Base-by-base conservation (phyloP, 1,139 yeast genomes). In the Pichia sp. region DNA sequence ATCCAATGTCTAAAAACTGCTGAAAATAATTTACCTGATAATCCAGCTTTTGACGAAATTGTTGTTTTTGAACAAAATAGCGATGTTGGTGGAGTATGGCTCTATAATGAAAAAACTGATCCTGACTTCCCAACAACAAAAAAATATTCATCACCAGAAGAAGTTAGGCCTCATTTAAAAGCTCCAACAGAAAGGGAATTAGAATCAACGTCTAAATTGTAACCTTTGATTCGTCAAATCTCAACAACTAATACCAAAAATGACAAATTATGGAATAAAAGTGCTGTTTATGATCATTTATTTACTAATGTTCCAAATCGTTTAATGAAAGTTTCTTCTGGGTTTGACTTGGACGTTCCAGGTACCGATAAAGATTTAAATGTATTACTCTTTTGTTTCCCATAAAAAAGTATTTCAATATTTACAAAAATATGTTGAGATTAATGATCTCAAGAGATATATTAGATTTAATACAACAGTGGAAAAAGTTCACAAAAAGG, bases 281-380 rank as follows among this genome's bases (percentile, higher is more conserved):
- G 68, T 6, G 64, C 44, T 8, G 44, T 71, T 21, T 72, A 64
- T 48, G 64, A 66, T 25, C 61, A 65, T 37, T 56, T 73, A 20
- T 72, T 65, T 54, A 69, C 76, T 26, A 73, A 73, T 46, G 68
- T 73, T 29, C 74, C 78, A 3, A 48, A 65, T 20, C 49, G 68
- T 33, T 64, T 70, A 44, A 63, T 72, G 43, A 55, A 74, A 37
- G 72, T 67, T 46, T 67, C 75, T 7, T 65, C 54, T 10, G 44
- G 45, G 15, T 41, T 45, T 31, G 48, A 43, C 16, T 36, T 21
- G 10, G 28, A 38, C 39, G 24, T 31, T 4, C 33, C 24, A 15
- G 31, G 30, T 10, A 31, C 42, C 34, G 46, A 41, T 9, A 14
- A 33, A 15, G 35, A 39, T n/a, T 33, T 38, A 62, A 63, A 45